Percentiles rank a stretch among this genome's conserved stretches.
Conservation (phyloP, 2,329 filamentous ascomycete genomes). For the Claviceps sorghi region DNA sequence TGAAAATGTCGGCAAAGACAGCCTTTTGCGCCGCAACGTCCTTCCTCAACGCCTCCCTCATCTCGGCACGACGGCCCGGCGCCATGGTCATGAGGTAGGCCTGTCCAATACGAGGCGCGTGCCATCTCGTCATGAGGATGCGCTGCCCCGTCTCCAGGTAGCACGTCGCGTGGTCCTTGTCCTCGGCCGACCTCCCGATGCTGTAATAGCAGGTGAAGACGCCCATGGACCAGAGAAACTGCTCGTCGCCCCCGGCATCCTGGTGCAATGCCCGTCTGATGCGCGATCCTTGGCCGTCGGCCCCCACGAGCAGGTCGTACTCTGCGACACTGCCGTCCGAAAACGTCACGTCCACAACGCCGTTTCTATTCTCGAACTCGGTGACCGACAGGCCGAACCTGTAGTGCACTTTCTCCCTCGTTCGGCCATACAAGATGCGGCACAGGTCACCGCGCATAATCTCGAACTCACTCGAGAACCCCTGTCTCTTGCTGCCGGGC, state of each 20-base stretch:
- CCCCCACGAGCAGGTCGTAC: constrained; percentile 8
- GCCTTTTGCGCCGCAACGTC: constrained; percentile 16
- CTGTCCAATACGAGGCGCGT: constrained; percentile 12
- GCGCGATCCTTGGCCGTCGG: constrained; percentile 9
- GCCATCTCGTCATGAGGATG: constrained; percentile 17
- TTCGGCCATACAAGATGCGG: constrained; percentile 24
- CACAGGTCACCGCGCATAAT: constrained; percentile 40
- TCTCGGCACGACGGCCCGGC: constrained; percentile 11
- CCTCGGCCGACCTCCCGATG: constrained; percentile 13
- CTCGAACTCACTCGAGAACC: constrained; percentile 34
- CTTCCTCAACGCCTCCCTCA: constrained; percentile 9
- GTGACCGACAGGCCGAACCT: constrained; percentile 11
- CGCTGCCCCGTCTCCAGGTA: constrained; percentile 24
- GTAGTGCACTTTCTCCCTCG: constrained; percentile 14
- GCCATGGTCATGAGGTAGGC: constrained; percentile 13
- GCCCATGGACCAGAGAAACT: neutral
- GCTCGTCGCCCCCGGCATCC: constrained; percentile 3
- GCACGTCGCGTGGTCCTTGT: constrained; percentile 3
- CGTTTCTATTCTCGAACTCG: neutral
- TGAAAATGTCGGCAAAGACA: constrained; percentile 22
- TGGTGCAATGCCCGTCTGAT: constrained; percentile 6
- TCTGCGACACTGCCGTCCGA: constrained; percentile 8
- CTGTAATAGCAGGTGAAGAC: constrained; percentile 24
- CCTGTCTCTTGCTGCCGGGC: constrained; percentile 9
- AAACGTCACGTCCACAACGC: constrained; percentile 6